Percentiles rank a stretch among this genome's conserved stretches.
phyloP scores from a whole-genome alignment of 805 yeast genomes.

The Kluyveromyces wickerhamii region DNA sequence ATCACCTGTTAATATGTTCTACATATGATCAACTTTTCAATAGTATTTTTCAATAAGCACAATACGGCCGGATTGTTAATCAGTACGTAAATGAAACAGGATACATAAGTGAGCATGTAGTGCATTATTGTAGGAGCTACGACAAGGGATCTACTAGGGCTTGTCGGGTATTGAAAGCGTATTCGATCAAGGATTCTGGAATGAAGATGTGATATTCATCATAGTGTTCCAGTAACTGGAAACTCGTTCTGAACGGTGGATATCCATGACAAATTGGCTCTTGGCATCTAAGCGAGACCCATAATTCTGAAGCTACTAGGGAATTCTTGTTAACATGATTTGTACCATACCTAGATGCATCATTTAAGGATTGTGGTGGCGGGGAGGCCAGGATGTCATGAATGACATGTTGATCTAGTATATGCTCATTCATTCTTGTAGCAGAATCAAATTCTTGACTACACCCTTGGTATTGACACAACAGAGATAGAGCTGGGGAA shows the following conservation, averaged over 20 bases:
- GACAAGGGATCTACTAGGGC: too few species aligned
- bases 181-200: slow-evolving; percentile 6
- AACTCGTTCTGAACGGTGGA: slow-evolving; percentile 3
- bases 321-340: too few species aligned
- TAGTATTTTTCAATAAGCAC: too few species aligned
- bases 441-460: neutral
- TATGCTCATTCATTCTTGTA: slow-evolving; percentile 5
- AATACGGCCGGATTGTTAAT: too few species aligned
- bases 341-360: too few species aligned
- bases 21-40: too few species aligned
- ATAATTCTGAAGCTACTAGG: neutral
- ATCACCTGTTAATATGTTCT: too few species aligned
- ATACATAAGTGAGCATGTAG: too few species aligned
- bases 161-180: too few species aligned
- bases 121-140: too few species aligned
- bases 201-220: slow-evolving; percentile 9
- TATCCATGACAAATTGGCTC: neutral
- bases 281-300: slow-evolving; percentile 3
- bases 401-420: slow-evolving; percentile 6
- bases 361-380: neutral
- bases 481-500: neutral
- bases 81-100: too few species aligned
- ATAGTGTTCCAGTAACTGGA: slow-evolving; percentile 7
- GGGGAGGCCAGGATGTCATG: slow-evolving; percentile 2
- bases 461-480: slow-evolving; percentile 1